Percentiles rank a stretch among this genome's conserved stretches.
These are phyloP conservation scores for Ilyonectria mors-panacis DNA, from an alignment of 2,329 filamentous ascomycete species.

Conservation along the genomic window DNA sequence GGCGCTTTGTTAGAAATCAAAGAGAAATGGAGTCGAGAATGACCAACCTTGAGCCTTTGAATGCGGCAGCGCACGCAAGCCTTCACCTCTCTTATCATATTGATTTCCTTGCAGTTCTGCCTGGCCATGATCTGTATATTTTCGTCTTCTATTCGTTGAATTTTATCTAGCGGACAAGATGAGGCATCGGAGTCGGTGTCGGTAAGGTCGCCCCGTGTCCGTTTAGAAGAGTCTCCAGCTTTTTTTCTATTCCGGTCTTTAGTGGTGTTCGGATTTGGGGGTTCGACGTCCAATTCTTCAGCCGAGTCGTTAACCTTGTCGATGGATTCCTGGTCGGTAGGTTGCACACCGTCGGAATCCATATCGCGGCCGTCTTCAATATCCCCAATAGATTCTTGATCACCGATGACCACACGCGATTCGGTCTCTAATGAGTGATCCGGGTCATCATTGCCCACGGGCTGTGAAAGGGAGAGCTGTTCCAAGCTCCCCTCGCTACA, in stretches of 20 bases:
- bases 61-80: slow-evolving; percentile 43
- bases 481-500: too few species aligned
- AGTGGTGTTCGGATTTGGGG: too few species aligned
- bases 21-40: not conserved
- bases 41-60: slow-evolving; percentile 41
- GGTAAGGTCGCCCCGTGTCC: too few species aligned
- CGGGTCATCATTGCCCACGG: too few species aligned
- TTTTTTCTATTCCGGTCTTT: too few species aligned
- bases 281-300: not conserved
- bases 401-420: too few species aligned
- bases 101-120: slow-evolving; percentile 9
- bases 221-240: not conserved
- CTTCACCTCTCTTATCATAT: slow-evolving; percentile 15
- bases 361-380: too few species aligned
- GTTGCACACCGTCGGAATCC: too few species aligned
- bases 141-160: not conserved
- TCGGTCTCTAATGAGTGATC: too few species aligned
- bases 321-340: too few species aligned
- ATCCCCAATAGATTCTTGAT: too few species aligned
- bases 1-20: slow-evolving; percentile 16
- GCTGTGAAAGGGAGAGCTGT: too few species aligned
- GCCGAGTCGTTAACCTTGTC: not conserved
- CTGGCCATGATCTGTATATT: not conserved
- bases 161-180: not conserved
- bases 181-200: not conserved